Base-by-base conservation (phyloP, 2,329 filamentous ascomycete species). In the Xylaria sp. region DNA sequence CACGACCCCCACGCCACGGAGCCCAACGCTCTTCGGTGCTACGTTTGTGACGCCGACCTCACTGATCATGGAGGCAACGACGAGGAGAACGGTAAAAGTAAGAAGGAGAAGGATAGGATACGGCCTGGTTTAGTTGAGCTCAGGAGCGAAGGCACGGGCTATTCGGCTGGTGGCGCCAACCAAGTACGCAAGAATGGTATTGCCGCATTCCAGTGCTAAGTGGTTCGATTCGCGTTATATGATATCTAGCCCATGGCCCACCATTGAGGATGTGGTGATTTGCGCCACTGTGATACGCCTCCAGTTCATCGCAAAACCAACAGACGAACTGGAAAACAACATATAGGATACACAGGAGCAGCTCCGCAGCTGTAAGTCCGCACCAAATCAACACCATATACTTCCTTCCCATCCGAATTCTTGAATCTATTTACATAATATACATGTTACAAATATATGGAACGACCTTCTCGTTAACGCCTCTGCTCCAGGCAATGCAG, bases 111-210 rank as follows among this genome's bases (percentile, higher is more conserved):
- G 73, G 86, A 89, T 42, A 88, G 83, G 61, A 85, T 91, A 42
- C 88, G 85, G 68, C 88, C 90, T 0, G 94, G 94, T 0, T 78
- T 98, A 40, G 90, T 98, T 2, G 89, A 92, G 76, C 87, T 98
- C 58, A 90, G 88, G 73, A 93, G 91, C 42, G 95, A 98, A 75
- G 95, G 95, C 0, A 98, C 95, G 0, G 95, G 95, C 0, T 98
- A 97, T 80, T 94, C 95, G 4, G 92, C 93, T 4, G 91, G 91
- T n/a, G 95, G 96, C 2, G 87, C 88, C 60, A 97, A 92, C 76
- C 70, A 92, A 74, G 93, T 97, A 18, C 92, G 92, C 81, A 96
- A 91, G 79, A 82, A 87, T 3, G 91, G 92, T 0, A 89, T 97
- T 21, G 91, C 91, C 0, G 63, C 65, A 18, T 97, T 97, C 79